A percentile compares a stretch with the other conserved stretches of the same genome.
Conservation (phyloP, 2,329 filamentous ascomycete species). For the Xylaria sp. region DNA sequence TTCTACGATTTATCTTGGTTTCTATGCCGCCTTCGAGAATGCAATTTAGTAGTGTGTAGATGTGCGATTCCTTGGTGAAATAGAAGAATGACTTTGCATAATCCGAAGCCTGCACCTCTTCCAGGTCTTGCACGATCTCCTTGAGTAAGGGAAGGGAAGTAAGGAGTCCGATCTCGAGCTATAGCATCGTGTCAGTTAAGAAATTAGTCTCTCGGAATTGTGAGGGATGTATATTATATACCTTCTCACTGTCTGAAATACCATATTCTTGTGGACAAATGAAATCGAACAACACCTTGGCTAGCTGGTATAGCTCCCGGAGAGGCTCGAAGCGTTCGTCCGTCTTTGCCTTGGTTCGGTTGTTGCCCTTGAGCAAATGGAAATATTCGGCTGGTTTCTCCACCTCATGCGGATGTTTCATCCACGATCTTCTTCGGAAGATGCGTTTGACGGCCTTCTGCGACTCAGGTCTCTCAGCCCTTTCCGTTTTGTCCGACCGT, state of each 20-base stretch:
- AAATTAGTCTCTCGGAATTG: conserved; percentile 3
- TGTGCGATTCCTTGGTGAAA: conserved; percentile 98
- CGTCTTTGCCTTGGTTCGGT: conserved; percentile 74
- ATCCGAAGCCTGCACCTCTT: conserved; percentile 94
- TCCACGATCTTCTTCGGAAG: conserved; percentile 64
- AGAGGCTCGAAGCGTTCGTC: conserved; percentile 86
- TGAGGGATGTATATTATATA: conserved; percentile 29
- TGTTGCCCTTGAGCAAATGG: conserved; percentile 80
- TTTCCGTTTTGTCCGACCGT: conserved; percentile 31
- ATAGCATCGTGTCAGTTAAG: conserved; percentile 21
- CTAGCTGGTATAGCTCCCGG: conserved; percentile 88
- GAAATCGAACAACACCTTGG: conserved; percentile 96
- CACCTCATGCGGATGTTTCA: conserved; percentile 58
- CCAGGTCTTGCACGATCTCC: conserved; percentile 94
- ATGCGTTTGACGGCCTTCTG: conserved; percentile 51
- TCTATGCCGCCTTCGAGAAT: conserved; percentile 96
- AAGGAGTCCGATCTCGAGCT: conserved; percentile 91
- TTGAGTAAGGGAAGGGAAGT: conserved; percentile 92
- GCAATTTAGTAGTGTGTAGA: conserved; percentile 96
- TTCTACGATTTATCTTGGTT: conserved; percentile 93
- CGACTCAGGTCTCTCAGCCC: conserved; percentile 34
- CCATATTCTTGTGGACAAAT: conserved; percentile 98
- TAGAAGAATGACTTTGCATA: conserved; percentile 97
- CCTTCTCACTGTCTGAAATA: conserved; percentile 90
- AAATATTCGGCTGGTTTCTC: conserved; percentile 77